These are phyloP conservation scores for Aspergillus sclerotiicarbonarius DNA, from an alignment of 495 filamentous ascomycete species.

Conservation along the genomic window DNA sequence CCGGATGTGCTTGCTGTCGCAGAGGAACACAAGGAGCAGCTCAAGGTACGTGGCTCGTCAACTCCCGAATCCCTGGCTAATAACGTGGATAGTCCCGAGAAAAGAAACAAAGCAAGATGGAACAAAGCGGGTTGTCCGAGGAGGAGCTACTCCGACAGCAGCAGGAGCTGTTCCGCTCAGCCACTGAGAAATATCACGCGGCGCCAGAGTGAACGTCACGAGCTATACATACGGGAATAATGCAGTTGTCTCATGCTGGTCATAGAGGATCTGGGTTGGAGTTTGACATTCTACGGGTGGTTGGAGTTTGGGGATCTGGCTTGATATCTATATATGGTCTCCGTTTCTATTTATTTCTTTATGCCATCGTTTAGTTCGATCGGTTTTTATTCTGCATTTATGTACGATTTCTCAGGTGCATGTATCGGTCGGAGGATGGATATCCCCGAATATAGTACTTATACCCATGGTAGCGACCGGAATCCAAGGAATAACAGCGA, in stretches of 20 bases:
- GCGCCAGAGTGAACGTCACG: constrained; percentile 36
- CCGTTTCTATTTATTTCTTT: not conserved
- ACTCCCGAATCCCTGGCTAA: not conserved
- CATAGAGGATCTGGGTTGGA: constrained; percentile 36
- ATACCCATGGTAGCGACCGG: not conserved
- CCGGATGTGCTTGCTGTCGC: constrained; percentile 82
- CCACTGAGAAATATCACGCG: constrained; percentile 69
- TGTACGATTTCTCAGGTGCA: not conserved
- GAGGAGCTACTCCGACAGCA: constrained; percentile 88
- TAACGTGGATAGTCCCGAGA: constrained; percentile 70
- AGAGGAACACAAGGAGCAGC: constrained; percentile 84
- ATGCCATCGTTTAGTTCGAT: not conserved
- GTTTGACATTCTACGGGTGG: constrained; percentile 21
- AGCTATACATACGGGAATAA: constrained; percentile 8
- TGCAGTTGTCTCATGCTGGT: constrained; percentile 34
- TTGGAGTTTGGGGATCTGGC: constrained; percentile 19
- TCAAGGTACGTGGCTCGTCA: constrained; percentile 62
- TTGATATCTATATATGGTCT: constrained; percentile 3
- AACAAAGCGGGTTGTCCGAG: constrained; percentile 83
- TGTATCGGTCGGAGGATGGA: not conserved
- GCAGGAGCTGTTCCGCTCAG: constrained; percentile 84
- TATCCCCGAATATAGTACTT: not conserved
- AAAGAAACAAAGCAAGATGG: constrained; percentile 95
- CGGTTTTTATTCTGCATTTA: not conserved
- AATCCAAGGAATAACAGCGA: not conserved